phyloP scores from a whole-genome alignment of 2,329 filamentous ascomycete species.

The Ophiocordyceps camponoti-saundersi region DNA sequence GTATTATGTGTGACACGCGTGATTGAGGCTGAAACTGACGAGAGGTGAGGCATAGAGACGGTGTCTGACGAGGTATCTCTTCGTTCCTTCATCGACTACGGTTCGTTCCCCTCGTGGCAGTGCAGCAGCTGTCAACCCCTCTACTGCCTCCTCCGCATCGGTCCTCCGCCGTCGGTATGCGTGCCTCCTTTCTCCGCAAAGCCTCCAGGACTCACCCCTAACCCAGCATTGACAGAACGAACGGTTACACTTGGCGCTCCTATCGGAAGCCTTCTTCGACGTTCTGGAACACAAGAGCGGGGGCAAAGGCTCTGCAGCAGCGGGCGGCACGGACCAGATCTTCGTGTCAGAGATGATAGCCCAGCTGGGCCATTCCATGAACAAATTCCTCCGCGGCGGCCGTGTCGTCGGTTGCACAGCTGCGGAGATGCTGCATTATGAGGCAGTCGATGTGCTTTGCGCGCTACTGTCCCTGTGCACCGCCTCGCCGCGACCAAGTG shows the following conservation, averaged over 20 bases:
- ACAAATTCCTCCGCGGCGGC: slow-evolving; percentile 17
- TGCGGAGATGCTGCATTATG: slow-evolving; percentile 26
- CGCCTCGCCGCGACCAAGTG: neutral
- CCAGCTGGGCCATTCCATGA: slow-evolving; percentile 24
- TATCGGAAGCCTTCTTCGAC: slow-evolving; percentile 34
- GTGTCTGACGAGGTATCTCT: slow-evolving; percentile 22
- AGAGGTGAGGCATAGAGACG: slow-evolving; percentile 14
- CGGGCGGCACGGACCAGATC: slow-evolving; percentile 22
- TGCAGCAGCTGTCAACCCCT: slow-evolving; percentile 19
- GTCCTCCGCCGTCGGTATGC: slow-evolving; percentile 32
- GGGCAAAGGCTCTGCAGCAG: slow-evolving; percentile 27
- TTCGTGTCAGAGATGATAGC: slow-evolving; percentile 25
- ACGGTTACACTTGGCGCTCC: slow-evolving; percentile 29
- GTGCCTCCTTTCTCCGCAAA: neutral
- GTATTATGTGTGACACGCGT: neutral
- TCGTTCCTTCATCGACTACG: slow-evolving; percentile 30
- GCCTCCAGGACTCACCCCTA: neutral
- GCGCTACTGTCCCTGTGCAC: slow-evolving; percentile 14
- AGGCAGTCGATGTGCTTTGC: slow-evolving; percentile 22
- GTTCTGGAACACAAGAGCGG: slow-evolving; percentile 28
- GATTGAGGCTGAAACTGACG: slow-evolving; percentile 4
- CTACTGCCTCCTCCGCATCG: slow-evolving; percentile 28
- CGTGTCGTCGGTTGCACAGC: slow-evolving; percentile 17
- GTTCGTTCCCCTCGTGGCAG: slow-evolving; percentile 31
- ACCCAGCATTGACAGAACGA: slow-evolving; percentile 20